Evolutionary conservation across 1,284 basidiomycete genomes (phyloP), one percentile per base, ranked within the genome.

Genomic region (Marasmius sp.): DNA sequence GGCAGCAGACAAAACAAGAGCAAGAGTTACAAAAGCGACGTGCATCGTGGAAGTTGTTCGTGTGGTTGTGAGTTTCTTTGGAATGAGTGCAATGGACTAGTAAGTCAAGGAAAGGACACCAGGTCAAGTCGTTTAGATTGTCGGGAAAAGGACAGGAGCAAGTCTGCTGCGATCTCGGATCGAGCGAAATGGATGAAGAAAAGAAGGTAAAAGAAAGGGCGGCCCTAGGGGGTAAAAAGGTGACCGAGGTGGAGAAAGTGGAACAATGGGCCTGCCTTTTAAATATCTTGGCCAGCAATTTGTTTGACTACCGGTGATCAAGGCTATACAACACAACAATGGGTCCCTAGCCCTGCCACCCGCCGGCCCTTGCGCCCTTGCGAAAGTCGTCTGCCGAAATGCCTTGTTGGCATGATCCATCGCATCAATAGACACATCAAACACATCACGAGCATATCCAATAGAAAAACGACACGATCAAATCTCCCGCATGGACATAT

Each of bases 1-100:
- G n/a, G 73, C 71, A 16, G 68, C 77, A 8, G 77, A 69, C 57
- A 79, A 64, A 9, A 73, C 73, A 59, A 85, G 69, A 36, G 78
- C 67, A 49, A 83, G 64, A 36, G 72, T 64, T 54, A 75, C 67
- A 64, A 81, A 70, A 57, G 70, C 59, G 64, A 70, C 65, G 61
- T 65, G 71, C 68, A 75, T 71, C 65, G 69, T 68, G 59, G 67
- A 67, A 52, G 64, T 58, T 50, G 53, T 47, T 60, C 38, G 55
- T 57, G 56, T 33, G 18, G n/a, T 56, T 39, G 37, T 48, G 51
- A 37, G 27, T 22, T 16, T 14, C 45, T 57, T 14, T 16, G 36
- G 51, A 69, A 64, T 58, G 62, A 67, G 63, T 64, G 65, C 62
- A 57, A 56, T 43, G 56, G 51, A 50, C 45, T 65, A 65, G 62